Conservation (phyloP, 306 rosid genomes). For the Phaseolus lunatus region DNA sequence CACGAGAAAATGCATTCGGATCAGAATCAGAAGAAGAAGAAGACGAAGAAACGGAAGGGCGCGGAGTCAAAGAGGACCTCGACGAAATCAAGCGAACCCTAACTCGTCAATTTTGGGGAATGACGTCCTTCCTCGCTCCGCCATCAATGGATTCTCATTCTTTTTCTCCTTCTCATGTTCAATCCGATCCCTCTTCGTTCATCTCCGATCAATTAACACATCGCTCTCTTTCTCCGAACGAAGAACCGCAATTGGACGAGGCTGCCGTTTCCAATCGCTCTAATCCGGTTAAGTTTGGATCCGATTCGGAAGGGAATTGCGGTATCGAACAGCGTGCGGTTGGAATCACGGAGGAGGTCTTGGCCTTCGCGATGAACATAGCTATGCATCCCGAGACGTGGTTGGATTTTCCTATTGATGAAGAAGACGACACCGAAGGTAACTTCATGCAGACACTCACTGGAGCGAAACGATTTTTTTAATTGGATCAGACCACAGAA, state of each 20-base stretch:
- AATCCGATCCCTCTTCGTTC: conserved; percentile 5
- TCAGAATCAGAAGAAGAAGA: conserved; percentile 45
- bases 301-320: conserved; percentile 46
- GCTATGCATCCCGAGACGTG: conserved; percentile 99
- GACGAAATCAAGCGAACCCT: conserved; percentile 81
- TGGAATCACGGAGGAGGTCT: conserved; percentile 88
- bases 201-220: conserved; percentile 40
- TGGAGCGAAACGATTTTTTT: neutral
- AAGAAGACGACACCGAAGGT: conserved; percentile 89
- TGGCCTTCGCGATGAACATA: conserved; percentile 82
- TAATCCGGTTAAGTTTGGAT: conserved; percentile 32
- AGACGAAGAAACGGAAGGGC: conserved; percentile 55
- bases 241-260: neutral
- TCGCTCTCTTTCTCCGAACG: conserved; percentile 26
- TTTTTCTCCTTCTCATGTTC: conserved; percentile 3
- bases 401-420: conserved; percentile 95
- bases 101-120: conserved; percentile 90
- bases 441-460: conserved; percentile 10
- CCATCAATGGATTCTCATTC: conserved; percentile 46
- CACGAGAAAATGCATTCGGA: conserved; percentile 38
- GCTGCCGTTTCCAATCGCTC: conserved; percentile 33
- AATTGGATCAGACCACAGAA: neutral
- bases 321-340: conserved; percentile 49
- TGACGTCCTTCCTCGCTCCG: conserved; percentile 87
- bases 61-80: conserved; percentile 85